phyloP scores from a whole-genome alignment of 2,329 filamentous ascomycete species.

The Colletotrichum orchidophilum region DNA sequence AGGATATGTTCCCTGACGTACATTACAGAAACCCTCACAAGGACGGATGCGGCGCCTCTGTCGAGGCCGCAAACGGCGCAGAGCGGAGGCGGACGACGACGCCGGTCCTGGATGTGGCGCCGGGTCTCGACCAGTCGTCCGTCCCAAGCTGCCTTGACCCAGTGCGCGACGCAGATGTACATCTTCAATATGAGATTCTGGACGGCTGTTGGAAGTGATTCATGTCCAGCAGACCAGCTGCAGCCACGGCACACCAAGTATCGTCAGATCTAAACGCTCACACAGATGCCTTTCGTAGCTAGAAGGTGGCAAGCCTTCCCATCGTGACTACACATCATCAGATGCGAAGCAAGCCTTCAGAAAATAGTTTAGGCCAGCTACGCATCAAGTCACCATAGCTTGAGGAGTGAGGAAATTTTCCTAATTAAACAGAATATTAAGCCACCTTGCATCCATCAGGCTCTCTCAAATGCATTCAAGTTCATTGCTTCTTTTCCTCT shows the following conservation, averaged over 20 bases:
- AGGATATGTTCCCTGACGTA: background rate
- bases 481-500: conserved; percentile 35
- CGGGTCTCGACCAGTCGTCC: background rate
- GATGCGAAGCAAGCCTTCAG: background rate
- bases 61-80: background rate
- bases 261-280: background rate
- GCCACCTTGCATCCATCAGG: conserved; percentile 30
- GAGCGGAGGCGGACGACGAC: background rate
- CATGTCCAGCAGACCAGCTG: background rate
- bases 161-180: background rate
- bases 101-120: conserved; percentile 2
- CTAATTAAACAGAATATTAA: conserved; percentile 36
- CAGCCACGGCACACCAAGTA: background rate
- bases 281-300: background rate
- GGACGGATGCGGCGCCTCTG: background rate
- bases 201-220: background rate
- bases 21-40: background rate
- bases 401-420: conserved; percentile 32
- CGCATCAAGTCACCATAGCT: background rate
- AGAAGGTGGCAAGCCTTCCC: background rate
- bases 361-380: background rate
- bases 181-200: background rate
- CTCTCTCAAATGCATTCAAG: conserved; percentile 35
- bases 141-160: background rate
- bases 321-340: background rate